Evolutionary conservation across 257 asterid species (phyloP).

Genomic region (Jacaranda copaia): DNA sequence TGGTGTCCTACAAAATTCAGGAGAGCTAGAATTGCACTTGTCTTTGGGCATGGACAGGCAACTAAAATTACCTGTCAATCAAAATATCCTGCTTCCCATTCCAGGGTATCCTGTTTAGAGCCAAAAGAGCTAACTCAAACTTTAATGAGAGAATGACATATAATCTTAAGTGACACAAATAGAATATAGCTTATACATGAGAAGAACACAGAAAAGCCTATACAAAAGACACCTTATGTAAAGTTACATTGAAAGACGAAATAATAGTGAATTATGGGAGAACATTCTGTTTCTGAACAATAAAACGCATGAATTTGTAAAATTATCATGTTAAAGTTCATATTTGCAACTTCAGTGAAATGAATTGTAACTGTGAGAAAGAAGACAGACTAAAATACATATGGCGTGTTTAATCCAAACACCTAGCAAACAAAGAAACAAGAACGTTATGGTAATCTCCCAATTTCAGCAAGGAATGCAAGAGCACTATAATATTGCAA

Average conservation of each 20-base stretch:
- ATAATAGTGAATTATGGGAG: background rate
- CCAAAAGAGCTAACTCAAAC: conserved; percentile 35
- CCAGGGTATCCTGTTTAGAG: conserved; percentile 96
- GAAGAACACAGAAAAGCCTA: background rate
- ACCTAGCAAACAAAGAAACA: conserved; percentile 1
- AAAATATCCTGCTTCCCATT: conserved; percentile 91
- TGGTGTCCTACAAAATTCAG: conserved; percentile 22
- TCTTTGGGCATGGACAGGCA: background rate
- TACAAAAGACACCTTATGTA: background rate
- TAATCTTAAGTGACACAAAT: background rate
- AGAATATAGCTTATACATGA: background rate
- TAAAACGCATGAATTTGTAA: background rate
- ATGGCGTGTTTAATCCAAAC: background rate
- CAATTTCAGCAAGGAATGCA: background rate
- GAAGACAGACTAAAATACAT: background rate
- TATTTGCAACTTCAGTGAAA: background rate
- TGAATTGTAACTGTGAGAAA: background rate
- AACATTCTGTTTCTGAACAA: background rate
- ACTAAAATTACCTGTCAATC: conserved; percentile 84
- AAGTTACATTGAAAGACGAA: background rate
- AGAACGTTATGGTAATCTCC: conserved; percentile 10
- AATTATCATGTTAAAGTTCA: background rate
- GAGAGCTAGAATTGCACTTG: conserved; percentile 17
- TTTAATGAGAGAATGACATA: background rate
- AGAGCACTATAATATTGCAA: no score